Conservation (phyloP, 352 stramenopile genomes). For the Saprolegnia parasitica region DNA sequence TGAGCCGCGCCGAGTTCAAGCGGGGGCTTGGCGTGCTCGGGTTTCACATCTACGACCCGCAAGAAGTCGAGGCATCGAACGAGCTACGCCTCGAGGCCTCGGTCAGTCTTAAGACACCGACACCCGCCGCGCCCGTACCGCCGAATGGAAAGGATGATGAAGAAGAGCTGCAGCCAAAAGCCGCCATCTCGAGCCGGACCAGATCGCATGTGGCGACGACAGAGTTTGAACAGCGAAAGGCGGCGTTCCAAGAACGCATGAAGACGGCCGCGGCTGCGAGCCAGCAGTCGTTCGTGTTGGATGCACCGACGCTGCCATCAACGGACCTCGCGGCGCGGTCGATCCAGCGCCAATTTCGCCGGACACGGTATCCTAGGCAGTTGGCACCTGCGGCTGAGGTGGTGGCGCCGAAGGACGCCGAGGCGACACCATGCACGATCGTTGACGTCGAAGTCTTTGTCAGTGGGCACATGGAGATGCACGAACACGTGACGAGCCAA, state of each 20-base stretch:
- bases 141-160: background rate
- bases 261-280: conserved; percentile 61
- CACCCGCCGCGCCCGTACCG: conserved; percentile 3
- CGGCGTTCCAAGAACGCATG: conserved; percentile 69
- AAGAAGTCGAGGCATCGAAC: conserved; percentile 33
- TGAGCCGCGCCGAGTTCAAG: conserved; percentile 64
- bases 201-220: conserved; percentile 30
- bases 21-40: conserved; percentile 52
- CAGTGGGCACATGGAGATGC: background rate
- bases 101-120: background rate
- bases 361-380: background rate
- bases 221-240: conserved; percentile 68
- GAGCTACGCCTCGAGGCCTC: background rate
- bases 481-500: background rate
- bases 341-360: conserved; percentile 30
- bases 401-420: background rate
- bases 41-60: conserved; percentile 64
- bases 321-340: conserved; percentile 35
- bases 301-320: conserved; percentile 29
- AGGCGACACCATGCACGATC: background rate
- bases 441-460: conserved; percentile 21
- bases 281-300: conserved; percentile 67
- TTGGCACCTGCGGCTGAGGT: background rate
- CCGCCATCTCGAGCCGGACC: background rate
- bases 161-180: background rate